phyloP scores from a whole-genome alignment of 225 moss, liverwort and hornwort genomes.

The Pseudisothecium myosuroides region DNA sequence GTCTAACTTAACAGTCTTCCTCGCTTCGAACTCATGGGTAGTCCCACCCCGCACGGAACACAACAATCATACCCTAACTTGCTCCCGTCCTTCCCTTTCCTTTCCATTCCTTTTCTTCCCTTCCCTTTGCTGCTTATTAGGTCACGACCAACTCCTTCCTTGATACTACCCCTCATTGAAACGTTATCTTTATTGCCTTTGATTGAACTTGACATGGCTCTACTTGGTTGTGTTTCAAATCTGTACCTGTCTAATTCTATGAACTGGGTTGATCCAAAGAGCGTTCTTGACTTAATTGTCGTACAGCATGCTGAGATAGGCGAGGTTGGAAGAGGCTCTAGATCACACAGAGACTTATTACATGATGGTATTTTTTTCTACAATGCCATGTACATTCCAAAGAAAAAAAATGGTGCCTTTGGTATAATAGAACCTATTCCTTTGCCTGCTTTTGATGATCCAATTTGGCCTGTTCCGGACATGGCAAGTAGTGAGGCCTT shows the following conservation, averaged over 20 bases:
- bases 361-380: not conserved
- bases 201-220: no score
- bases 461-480: not conserved
- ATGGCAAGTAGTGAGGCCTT: not conserved
- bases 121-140: no score
- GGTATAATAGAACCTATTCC: not conserved
- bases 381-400: not conserved
- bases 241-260: not conserved
- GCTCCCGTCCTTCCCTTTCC: no score
- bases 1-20: no score
- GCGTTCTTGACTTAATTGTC: not conserved
- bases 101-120: no score
- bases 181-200: no score
- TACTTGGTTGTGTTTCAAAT: not conserved
- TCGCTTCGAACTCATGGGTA: no score
- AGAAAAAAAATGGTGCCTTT: not conserved
- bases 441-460: not conserved
- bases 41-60: no score
- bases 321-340: not conserved
- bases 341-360: not conserved
- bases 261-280: not conserved
- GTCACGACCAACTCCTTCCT: no score
- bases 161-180: no score
- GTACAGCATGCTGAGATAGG: not conserved
- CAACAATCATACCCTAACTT: no score